These are phyloP conservation scores for Niebla homalea DNA, from an alignment of 495 filamentous ascomycete species.

Conservation along the genomic window DNA sequence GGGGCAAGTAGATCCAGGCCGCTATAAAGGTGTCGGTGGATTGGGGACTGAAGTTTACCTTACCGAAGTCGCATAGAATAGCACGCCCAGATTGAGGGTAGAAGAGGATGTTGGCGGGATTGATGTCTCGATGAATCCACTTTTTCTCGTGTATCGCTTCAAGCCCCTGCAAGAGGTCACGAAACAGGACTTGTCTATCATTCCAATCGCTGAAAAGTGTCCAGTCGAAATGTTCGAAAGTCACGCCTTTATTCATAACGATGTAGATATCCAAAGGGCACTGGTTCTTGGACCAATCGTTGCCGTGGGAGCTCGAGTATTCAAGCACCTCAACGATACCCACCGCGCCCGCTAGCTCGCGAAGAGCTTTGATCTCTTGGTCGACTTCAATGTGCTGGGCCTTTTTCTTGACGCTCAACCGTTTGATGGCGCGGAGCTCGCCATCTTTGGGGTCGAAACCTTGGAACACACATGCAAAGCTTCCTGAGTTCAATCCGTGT, in stretches of 20 bases:
- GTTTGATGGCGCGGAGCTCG: not conserved
- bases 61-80: conserved; percentile 1
- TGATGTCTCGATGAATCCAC: conserved; percentile 6
- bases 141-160: not conserved
- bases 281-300: not conserved
- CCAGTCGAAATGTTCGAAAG: conserved; percentile 1
- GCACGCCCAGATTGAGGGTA: not conserved
- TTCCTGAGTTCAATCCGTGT: not conserved
- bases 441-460: conserved; percentile 1
- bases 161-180: not conserved
- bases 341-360: not conserved
- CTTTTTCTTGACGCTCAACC: not conserved
- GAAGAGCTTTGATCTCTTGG: not conserved
- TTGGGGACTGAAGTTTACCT: not conserved
- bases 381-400: not conserved
- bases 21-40: not conserved
- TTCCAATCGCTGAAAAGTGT: not conserved
- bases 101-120: conserved; percentile 1
- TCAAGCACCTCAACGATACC: conserved; percentile 2
- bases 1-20: not conserved
- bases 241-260: not conserved
- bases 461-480: not conserved
- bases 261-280: conserved; percentile 2
- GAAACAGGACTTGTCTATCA: not conserved
- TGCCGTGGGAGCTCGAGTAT: not conserved